Percentiles rank a stretch among this genome's conserved stretches.
phyloP scores from a whole-genome alignment of 1,284 basidiomycete species.

The Microbotryomycetes sp. region DNA sequence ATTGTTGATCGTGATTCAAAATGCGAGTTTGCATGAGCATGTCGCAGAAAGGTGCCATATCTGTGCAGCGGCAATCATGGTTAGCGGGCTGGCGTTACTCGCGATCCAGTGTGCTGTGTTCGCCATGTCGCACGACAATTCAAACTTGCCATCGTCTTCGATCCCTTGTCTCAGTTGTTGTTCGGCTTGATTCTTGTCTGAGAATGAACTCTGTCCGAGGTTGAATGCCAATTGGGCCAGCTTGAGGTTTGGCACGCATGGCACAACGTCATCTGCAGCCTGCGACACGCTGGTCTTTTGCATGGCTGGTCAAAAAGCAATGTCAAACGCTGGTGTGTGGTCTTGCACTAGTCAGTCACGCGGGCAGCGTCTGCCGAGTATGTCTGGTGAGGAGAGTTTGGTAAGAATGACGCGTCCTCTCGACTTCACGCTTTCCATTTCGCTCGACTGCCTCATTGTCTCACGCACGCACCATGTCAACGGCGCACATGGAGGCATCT shows the following conservation, averaged over 20 bases:
- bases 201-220: slow-evolving; percentile 56
- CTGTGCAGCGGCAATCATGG: slow-evolving; percentile 40
- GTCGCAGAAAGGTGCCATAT: slow-evolving; percentile 73
- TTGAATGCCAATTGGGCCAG: slow-evolving; percentile 72
- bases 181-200: slow-evolving; percentile 62
- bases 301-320: too few relatives aligned
- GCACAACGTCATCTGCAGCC: slow-evolving; percentile 51
- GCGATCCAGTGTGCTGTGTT: background rate
- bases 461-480: too few relatives aligned
- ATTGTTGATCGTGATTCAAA: slow-evolving; percentile 40
- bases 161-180: slow-evolving; percentile 66
- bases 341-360: too few relatives aligned
- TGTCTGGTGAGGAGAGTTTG: too few relatives aligned
- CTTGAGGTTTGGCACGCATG: slow-evolving; percentile 76
- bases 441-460: too few relatives aligned
- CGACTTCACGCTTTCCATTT: too few relatives aligned
- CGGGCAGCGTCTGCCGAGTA: too few relatives aligned
- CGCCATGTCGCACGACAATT: background rate
- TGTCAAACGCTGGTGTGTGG: too few relatives aligned
- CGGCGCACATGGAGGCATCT: too few relatives aligned
- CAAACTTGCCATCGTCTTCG: slow-evolving; percentile 69
- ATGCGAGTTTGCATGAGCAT: slow-evolving; percentile 37
- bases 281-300: too few relatives aligned
- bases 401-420: too few relatives aligned
- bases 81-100: background rate